phyloP scores from a whole-genome alignment of 371 early-diverging fungal genomes.

The Zopfochytrium polystomum region DNA sequence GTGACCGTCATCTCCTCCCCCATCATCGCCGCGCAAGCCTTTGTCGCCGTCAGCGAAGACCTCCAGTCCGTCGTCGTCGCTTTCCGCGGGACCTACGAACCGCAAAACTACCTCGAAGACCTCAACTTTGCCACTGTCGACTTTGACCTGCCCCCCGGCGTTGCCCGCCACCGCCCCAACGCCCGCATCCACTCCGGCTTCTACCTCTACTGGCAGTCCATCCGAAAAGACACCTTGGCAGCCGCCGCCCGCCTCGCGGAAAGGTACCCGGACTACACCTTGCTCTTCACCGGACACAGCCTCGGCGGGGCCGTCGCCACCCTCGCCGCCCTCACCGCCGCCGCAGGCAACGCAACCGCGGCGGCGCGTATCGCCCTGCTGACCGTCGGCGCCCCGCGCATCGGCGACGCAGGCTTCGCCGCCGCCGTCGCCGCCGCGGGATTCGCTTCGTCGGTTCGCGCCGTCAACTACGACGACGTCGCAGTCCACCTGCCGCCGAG shows the following conservation, averaged over 20 bases:
- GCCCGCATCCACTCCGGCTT: constrained; percentile 11
- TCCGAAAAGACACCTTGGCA: no score
- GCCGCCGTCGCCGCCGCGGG: constrained; percentile 16
- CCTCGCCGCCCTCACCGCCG: constrained; percentile 25
- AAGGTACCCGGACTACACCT: constrained; percentile 20
- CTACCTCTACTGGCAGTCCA: constrained; percentile 11
- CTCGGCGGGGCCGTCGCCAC: constrained; percentile 41
- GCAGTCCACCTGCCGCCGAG: background rate
- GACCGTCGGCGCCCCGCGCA: constrained; percentile 36
- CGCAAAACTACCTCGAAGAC: constrained; percentile 12
- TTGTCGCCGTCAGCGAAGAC: constrained; percentile 8
- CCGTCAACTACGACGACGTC: constrained; percentile 1
- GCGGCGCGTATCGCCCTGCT: constrained; percentile 14
- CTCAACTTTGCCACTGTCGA: constrained; percentile 11
- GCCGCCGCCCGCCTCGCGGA: constrained; percentile 19
- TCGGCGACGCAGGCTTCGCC: constrained; percentile 34
- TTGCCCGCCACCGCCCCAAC: background rate
- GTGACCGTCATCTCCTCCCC: no score
- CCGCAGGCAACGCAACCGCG: constrained; percentile 10
- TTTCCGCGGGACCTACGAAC: constrained; percentile 15
- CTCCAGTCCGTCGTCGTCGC: constrained; percentile 14
- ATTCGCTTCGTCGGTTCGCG: background rate
- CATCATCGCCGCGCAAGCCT: background rate
- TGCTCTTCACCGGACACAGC: constrained; percentile 39
- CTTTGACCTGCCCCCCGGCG: constrained; percentile 7